Evolutionary conservation across 495 filamentous ascomycete genomes (phyloP).

Genomic region (Penicillium maclennaniae): DNA sequence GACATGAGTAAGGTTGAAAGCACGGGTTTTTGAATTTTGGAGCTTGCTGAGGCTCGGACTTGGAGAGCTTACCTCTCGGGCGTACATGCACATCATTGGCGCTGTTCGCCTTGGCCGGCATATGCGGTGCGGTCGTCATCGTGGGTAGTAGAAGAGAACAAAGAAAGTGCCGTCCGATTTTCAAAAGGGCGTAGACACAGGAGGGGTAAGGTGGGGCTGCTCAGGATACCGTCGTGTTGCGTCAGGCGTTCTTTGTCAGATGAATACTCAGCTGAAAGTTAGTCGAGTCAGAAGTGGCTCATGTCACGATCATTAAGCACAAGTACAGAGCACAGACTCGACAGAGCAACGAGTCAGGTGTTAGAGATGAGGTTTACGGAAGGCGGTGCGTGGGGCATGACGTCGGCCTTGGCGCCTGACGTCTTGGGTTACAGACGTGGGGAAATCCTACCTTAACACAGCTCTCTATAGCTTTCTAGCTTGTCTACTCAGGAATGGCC

Average conservation of each 20-base stretch:
- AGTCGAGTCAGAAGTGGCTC: background rate
- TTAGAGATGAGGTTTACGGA: background rate
- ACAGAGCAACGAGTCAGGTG: slow-evolving; percentile 2
- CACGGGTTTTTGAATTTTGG: background rate
- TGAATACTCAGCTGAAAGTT: slow-evolving; percentile 1
- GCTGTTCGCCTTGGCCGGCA: slow-evolving; percentile 34
- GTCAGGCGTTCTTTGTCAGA: slow-evolving; percentile 10
- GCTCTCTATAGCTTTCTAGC: background rate
- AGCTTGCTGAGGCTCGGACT: background rate
- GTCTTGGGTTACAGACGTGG: background rate
- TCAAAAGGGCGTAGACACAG: slow-evolving; percentile 16
- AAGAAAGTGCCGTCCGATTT: slow-evolving; percentile 20
- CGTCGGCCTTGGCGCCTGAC: slow-evolving; percentile 20
- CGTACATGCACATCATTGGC: slow-evolving; percentile 51
- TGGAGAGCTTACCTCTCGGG: slow-evolving; percentile 63
- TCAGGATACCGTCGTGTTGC: slow-evolving; percentile 6
- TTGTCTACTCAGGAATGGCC: background rate
- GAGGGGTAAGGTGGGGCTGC: slow-evolving; percentile 2
- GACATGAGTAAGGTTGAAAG: background rate
- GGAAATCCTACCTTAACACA: background rate
- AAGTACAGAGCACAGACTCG: background rate
- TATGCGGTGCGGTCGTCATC: slow-evolving; percentile 34
- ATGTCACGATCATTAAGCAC: background rate
- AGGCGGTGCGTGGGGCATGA: slow-evolving; percentile 13
- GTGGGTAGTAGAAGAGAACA: slow-evolving; percentile 8